Percentiles rank a stretch among this genome's conserved stretches.
Conservation (phyloP, 805 yeast species). For the Scheffersomyces spartinae region DNA sequence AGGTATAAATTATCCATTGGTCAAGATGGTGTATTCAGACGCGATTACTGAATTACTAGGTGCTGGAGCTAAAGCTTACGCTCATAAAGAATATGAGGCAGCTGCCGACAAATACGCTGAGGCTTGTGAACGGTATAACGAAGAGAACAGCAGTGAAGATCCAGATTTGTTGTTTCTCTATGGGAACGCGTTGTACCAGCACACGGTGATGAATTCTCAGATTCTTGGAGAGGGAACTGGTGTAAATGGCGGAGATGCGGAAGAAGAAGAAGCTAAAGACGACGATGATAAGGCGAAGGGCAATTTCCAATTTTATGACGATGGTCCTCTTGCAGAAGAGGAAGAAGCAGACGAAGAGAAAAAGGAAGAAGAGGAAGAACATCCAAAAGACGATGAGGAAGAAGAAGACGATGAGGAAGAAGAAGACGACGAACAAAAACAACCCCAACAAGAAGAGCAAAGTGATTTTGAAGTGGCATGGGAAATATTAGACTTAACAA, state of each 20-base stretch:
- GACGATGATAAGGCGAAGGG: slow-evolving; percentile 6
- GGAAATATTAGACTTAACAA: slow-evolving; percentile 72
- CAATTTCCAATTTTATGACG: slow-evolving; percentile 6
- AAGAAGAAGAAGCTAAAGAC: slow-evolving; percentile 8
- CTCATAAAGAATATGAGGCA: slow-evolving; percentile 51
- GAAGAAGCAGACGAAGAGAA: slow-evolving; percentile 9
- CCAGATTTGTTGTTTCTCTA: slow-evolving; percentile 65
- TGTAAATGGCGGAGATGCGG: slow-evolving; percentile 11
- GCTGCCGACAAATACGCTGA: slow-evolving; percentile 63
- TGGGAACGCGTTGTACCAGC: slow-evolving; percentile 70
- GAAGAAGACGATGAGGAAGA: slow-evolving; percentile 11
- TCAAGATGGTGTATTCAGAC: slow-evolving; percentile 20
- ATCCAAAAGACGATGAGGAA: slow-evolving; percentile 7
- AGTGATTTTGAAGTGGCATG: slow-evolving; percentile 81
- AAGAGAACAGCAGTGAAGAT: slow-evolving; percentile 45
- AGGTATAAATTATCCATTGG: no score
- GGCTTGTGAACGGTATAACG: slow-evolving; percentile 51
- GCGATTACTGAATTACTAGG: slow-evolving; percentile 39
- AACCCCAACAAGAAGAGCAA: slow-evolving; percentile 33
- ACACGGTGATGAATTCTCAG: slow-evolving; percentile 64
- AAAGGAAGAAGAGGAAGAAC: slow-evolving; percentile 5
- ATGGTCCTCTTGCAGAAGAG: slow-evolving; percentile 4
- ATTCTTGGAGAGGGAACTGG: slow-evolving; percentile 49
- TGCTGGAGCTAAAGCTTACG: slow-evolving; percentile 54
- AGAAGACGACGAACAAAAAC: slow-evolving; percentile 9